Percentiles rank a stretch among this genome's conserved stretches.
Evolutionary conservation across 2,329 filamentous ascomycete species (phyloP).

Genomic region (Calonectria pseudoturangicola): DNA sequence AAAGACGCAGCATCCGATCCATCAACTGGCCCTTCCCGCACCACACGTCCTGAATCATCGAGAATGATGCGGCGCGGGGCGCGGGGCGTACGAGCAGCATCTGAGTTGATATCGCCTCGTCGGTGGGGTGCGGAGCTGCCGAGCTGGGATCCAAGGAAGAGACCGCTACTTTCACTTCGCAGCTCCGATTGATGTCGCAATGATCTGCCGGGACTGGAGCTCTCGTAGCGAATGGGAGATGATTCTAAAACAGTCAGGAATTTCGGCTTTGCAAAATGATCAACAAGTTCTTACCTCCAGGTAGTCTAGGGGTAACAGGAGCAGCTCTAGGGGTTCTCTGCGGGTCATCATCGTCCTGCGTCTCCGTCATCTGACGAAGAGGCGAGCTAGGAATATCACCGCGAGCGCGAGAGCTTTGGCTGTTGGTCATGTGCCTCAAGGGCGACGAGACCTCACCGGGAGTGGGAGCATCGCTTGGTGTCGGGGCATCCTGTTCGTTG

Average conservation of each 20-base stretch:
- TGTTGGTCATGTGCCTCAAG: slow-evolving; percentile 74
- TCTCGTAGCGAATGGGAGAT: slow-evolving; percentile 93
- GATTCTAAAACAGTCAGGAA: slow-evolving; percentile 77
- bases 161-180: slow-evolving; percentile 87
- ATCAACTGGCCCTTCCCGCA: slow-evolving; percentile 70
- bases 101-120: slow-evolving; percentile 91
- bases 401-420: slow-evolving; percentile 68
- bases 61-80: slow-evolving; percentile 74
- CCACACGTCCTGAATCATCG: slow-evolving; percentile 75
- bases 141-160: slow-evolving; percentile 84
- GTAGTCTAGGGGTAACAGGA: slow-evolving; percentile 74
- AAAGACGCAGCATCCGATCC: slow-evolving; percentile 78
- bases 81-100: slow-evolving; percentile 76
- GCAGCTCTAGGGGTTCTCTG: slow-evolving; percentile 84
- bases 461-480: slow-evolving; percentile 57
- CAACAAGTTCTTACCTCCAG: slow-evolving; percentile 74
- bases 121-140: slow-evolving; percentile 73
- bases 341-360: slow-evolving; percentile 71
- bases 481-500: slow-evolving; percentile 53
- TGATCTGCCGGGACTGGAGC: slow-evolving; percentile 86
- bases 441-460: slow-evolving; percentile 70
- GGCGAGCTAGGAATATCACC: slow-evolving; percentile 73
- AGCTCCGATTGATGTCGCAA: slow-evolving; percentile 80
- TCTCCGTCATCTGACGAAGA: slow-evolving; percentile 75
- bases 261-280: background rate